Percentiles rank a stretch among this genome's conserved stretches.
Conservation (phyloP, 139 green algal genomes). For the Monoraphidium neglectum region DNA sequence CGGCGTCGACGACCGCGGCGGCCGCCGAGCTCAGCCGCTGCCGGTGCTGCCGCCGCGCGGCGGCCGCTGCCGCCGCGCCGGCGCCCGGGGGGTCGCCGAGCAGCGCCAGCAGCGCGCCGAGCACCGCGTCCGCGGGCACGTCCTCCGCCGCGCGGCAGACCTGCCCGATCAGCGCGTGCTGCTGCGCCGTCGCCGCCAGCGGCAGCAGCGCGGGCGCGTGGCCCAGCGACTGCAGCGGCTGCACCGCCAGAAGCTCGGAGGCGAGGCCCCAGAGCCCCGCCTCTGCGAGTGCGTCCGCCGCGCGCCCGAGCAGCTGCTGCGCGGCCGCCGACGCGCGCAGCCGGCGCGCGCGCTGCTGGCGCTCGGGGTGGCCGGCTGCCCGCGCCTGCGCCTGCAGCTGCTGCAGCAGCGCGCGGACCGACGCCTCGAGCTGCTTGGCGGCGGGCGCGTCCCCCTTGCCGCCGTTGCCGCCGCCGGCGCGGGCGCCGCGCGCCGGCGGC, state of each 20-base stretch:
- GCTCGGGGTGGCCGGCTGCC: neutral
- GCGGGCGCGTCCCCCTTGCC: neutral
- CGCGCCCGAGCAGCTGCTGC: slow-evolving; percentile 15
- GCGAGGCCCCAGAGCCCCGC: slow-evolving; percentile 14
- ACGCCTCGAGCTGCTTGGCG: slow-evolving; percentile 3
- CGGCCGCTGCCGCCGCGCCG: neutral
- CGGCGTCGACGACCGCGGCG: slow-evolving; percentile 25
- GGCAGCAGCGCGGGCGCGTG: slow-evolving; percentile 36
- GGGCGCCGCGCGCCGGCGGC: neutral
- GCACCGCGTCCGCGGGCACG: slow-evolving; percentile 31
- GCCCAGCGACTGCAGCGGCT: slow-evolving; percentile 20
- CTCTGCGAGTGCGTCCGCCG: slow-evolving; percentile 23
- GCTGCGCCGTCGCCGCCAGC: slow-evolving; percentile 18
- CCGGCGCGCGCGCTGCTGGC: neutral
- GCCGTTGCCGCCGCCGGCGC: neutral
- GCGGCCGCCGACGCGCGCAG: neutral
- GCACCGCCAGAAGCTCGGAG: slow-evolving; percentile 3
- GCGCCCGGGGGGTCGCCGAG: slow-evolving; percentile 16
- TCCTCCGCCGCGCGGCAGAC: slow-evolving; percentile 37
- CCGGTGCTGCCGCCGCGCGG: neutral
- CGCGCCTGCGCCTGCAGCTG: slow-evolving; percentile 6
- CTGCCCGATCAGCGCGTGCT: slow-evolving; percentile 39
- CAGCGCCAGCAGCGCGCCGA: slow-evolving; percentile 26
- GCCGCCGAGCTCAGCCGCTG: slow-evolving; percentile 3
- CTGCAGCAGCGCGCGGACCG: slow-evolving; percentile 1